Conservation (phyloP, 345 rosid genomes). For the Pseudoturritis turrita region DNA sequence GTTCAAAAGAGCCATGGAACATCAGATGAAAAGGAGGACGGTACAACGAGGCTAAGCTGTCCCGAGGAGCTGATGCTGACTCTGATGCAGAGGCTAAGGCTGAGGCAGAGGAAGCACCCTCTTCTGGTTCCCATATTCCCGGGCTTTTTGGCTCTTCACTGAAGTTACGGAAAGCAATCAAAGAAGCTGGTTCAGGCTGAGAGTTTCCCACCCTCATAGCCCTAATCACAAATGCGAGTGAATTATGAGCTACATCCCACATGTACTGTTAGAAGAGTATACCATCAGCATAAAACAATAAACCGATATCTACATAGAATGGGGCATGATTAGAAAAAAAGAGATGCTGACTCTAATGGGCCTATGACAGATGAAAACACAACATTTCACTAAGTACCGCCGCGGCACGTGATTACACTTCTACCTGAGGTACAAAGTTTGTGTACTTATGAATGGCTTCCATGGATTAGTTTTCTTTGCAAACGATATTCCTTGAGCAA, state of each 20-base stretch:
- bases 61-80: slow-evolving; percentile 44
- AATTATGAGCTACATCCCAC: background rate
- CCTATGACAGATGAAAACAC: background rate
- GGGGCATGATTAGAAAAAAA: background rate
- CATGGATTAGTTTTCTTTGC: background rate
- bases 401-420: background rate
- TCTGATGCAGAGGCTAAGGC: slow-evolving; percentile 20
- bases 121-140: slow-evolving; percentile 56
- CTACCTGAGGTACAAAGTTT: background rate
- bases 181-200: slow-evolving; percentile 47
- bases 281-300: slow-evolving; percentile 1
- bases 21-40: slow-evolving; percentile 91
- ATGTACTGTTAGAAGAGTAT: background rate
- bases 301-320: background rate
- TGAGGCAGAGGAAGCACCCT: slow-evolving; percentile 40
- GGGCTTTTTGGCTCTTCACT: slow-evolving; percentile 82
- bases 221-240: slow-evolving; percentile 35
- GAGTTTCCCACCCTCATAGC: slow-evolving; percentile 45
- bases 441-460: background rate
- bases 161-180: slow-evolving; percentile 88
- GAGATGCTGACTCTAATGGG: background rate
- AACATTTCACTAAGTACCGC: background rate
- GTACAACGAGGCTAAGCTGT: slow-evolving; percentile 88
- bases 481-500: background rate
- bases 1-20: slow-evolving; percentile 88